Evolutionary conservation across 108 stramenopile species (phyloP).

Genomic region (Nannochloropsis salina): DNA sequence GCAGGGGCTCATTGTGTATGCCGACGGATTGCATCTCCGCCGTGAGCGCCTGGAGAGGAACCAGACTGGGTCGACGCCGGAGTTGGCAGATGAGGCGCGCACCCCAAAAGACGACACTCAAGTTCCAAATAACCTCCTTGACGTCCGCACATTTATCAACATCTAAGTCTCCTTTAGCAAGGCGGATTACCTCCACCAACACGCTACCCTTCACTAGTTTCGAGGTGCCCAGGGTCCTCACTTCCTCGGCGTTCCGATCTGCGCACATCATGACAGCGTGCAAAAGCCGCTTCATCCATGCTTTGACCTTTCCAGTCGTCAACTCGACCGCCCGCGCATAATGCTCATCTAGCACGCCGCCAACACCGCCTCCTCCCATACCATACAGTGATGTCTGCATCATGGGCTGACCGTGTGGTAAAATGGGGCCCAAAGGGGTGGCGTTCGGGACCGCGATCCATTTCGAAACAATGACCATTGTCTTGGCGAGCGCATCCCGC

Average conservation of each 20-base stretch:
- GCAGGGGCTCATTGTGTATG: constrained; percentile 7
- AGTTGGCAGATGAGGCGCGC: background rate
- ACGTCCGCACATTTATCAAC: background rate
- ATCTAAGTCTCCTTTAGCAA: background rate
- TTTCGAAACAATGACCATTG: background rate
- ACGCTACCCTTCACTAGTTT: constrained; percentile 17
- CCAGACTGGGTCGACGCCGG: background rate
- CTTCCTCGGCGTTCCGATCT: background rate
- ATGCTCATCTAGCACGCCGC: background rate
- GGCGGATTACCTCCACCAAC: background rate
- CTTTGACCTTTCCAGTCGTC: background rate
- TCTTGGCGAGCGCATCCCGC: constrained; percentile 9
- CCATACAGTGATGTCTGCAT: background rate
- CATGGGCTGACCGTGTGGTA: background rate
- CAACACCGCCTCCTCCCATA: background rate
- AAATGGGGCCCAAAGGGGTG: background rate
- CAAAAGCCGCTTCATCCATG: background rate
- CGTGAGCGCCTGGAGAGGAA: background rate
- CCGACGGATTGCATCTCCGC: constrained; percentile 5
- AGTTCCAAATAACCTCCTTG: background rate
- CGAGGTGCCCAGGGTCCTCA: background rate
- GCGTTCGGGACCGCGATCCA: constrained; percentile 5
- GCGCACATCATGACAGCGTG: background rate
- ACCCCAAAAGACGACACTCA: background rate
- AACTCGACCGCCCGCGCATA: background rate